Percentiles rank a stretch among this genome's conserved stretches.
phyloP scores from a whole-genome alignment of 176 grass and related monocot species.

The Lolium perenne region DNA sequence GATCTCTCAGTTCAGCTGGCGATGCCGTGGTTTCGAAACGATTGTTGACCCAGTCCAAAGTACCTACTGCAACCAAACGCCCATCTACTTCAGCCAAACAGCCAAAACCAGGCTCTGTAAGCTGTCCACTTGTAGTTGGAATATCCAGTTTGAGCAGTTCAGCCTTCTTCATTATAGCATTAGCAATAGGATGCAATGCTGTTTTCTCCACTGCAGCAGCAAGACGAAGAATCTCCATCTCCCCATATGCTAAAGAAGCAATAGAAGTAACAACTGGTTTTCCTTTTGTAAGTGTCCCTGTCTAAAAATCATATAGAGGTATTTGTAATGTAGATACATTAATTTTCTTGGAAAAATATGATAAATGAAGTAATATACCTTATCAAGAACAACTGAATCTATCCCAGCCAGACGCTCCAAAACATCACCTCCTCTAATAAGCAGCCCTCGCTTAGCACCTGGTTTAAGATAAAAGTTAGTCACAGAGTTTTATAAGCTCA shows the following conservation, averaged over 20 bases:
- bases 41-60: constrained; percentile 80
- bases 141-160: constrained; percentile 70
- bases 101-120: constrained; percentile 92
- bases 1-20: constrained; percentile 54
- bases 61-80: constrained; percentile 84
- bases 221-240: constrained; percentile 68
- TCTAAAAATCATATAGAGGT: constrained; percentile 47
- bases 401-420: constrained; percentile 87
- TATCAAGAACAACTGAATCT: constrained; percentile 84
- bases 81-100: constrained; percentile 96
- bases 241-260: constrained; percentile 72
- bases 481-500: neutral
- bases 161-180: constrained; percentile 87
- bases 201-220: constrained; percentile 98
- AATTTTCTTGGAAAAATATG: neutral
- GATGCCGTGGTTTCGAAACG: constrained; percentile 72
- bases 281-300: constrained; percentile 92
- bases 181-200: constrained; percentile 93
- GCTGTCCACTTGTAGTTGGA: constrained; percentile 71
- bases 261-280: constrained; percentile 86
- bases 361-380: constrained; percentile 54
- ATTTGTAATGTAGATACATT: neutral
- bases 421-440: constrained; percentile 97
- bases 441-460: constrained; percentile 94
- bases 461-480: constrained; percentile 34